Evolutionary conservation across 2,329 filamentous ascomycete genomes (phyloP).

Genomic region (Rutstroemia sp.): DNA sequence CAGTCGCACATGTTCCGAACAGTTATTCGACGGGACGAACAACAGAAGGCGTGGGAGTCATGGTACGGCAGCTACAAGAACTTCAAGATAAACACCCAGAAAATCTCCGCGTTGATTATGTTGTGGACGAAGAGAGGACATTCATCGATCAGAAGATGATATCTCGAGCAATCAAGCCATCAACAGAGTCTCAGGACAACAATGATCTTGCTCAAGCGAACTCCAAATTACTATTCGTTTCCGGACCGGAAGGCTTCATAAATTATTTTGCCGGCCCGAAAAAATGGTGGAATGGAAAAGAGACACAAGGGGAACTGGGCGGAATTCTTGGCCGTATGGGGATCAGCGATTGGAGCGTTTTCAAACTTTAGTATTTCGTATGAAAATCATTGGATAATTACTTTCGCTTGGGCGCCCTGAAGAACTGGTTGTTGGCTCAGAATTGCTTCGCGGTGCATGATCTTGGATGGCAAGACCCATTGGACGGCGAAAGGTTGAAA

Average conservation of each 20-base stretch:
- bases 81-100: conserved; percentile 51
- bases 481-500: too few species aligned
- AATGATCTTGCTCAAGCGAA: background rate
- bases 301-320: conserved; percentile 67
- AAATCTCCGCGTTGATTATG: conserved; percentile 61
- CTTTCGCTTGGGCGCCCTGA: too few species aligned
- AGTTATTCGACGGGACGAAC: background rate
- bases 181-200: too few species aligned
- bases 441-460: too few species aligned
- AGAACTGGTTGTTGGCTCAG: too few species aligned
- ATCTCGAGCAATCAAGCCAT: conserved; percentile 22
- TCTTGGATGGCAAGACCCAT: too few species aligned
- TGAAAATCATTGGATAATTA: too few species aligned
- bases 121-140: conserved; percentile 71
- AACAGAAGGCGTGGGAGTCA: conserved; percentile 32
- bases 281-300: conserved; percentile 40
- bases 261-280: conserved; percentile 4
- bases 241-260: conserved; percentile 6
- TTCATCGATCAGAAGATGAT: conserved; percentile 53
- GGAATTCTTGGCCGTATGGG: conserved; percentile 57
- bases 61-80: conserved; percentile 55
- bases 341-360: conserved; percentile 33
- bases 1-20: background rate
- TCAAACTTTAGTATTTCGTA: conserved; percentile 25
- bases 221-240: conserved; percentile 42